A percentile compares a stretch with the other conserved stretches of the same genome.
Conservation (phyloP, 768 basidiomycete genomes). For the Hemileccinum impolitum region DNA sequence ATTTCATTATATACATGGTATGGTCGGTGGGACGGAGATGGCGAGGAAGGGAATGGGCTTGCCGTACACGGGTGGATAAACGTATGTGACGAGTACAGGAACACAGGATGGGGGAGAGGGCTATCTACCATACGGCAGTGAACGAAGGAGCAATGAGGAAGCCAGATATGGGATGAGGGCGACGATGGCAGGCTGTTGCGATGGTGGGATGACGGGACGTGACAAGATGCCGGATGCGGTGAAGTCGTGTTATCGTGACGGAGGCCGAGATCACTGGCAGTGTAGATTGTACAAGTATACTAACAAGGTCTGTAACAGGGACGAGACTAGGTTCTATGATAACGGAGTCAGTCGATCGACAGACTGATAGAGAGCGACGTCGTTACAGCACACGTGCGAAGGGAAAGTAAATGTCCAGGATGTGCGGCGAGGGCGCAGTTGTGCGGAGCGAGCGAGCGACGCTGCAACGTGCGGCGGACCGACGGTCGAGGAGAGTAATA, state of each 20-base stretch:
- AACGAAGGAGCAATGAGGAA: not conserved
- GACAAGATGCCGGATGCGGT: slow-evolving; percentile 11
- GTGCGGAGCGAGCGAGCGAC: not conserved
- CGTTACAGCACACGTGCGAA: too few relatives aligned
- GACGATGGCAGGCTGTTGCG: slow-evolving; percentile 10
- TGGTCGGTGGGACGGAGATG: slow-evolving; percentile 31
- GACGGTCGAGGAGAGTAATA: not conserved
- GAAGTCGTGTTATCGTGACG: not conserved
- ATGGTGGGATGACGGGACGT: not conserved
- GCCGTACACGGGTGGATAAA: too few relatives aligned
- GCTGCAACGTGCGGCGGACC: not conserved
- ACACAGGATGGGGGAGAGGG: too few relatives aligned
- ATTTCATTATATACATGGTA: slow-evolving; percentile 23
- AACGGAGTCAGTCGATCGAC: slow-evolving; percentile 11
- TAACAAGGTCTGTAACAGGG: slow-evolving; percentile 16
- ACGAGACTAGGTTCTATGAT: not conserved
- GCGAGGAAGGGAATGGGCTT: too few relatives aligned
- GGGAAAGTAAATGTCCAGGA: not conserved
- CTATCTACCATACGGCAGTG: too few relatives aligned
- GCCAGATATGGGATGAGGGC: not conserved
- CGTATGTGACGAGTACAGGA: too few relatives aligned
- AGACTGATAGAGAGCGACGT: not conserved
- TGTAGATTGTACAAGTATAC: not conserved
- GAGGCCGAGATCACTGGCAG: slow-evolving; percentile 17
- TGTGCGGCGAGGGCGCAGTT: slow-evolving; percentile 15